Percentiles rank a stretch among this genome's conserved stretches.
phyloP scores from a whole-genome alignment of 2,329 filamentous ascomycete genomes.

The Botrytis fragariae region DNA sequence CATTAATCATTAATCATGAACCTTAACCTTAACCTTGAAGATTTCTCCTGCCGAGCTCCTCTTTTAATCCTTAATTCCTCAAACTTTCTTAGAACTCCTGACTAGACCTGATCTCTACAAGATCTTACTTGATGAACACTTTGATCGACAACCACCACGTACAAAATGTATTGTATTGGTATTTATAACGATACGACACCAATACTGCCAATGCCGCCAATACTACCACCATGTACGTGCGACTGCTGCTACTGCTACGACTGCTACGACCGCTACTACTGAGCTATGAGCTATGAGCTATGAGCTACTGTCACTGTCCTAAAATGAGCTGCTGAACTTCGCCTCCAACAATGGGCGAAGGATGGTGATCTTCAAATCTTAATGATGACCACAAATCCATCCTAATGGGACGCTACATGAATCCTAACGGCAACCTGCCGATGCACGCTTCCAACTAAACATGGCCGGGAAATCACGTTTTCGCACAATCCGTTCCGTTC shows the following conservation, averaged over 20 bases:
- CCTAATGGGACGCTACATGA: constrained; percentile 14
- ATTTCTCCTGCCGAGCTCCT: neutral
- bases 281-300: too few species aligned
- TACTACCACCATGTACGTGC: neutral
- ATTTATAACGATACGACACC: neutral
- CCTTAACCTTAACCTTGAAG: neutral
- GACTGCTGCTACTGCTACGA: neutral
- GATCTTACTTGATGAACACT: neutral
- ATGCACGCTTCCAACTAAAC: neutral
- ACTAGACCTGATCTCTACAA: neutral
- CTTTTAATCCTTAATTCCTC: neutral
- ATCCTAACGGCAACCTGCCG: constrained; percentile 12
- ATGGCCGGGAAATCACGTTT: constrained; percentile 2
- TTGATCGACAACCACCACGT: neutral
- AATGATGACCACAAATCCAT: constrained; percentile 16
- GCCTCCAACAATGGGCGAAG: constrained; percentile 2
- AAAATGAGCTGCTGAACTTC: constrained; percentile 7
- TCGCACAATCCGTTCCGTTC: neutral
- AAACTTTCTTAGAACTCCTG: neutral
- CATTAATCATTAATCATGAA: neutral
- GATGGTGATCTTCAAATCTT: constrained; percentile 17
- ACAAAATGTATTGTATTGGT: neutral
- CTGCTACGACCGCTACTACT: too few species aligned
- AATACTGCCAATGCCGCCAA: neutral
- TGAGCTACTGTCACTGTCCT: neutral